Evolutionary conservation across 2,329 filamentous ascomycete species (phyloP).

Genomic region (Trichoderma endophyticum): DNA sequence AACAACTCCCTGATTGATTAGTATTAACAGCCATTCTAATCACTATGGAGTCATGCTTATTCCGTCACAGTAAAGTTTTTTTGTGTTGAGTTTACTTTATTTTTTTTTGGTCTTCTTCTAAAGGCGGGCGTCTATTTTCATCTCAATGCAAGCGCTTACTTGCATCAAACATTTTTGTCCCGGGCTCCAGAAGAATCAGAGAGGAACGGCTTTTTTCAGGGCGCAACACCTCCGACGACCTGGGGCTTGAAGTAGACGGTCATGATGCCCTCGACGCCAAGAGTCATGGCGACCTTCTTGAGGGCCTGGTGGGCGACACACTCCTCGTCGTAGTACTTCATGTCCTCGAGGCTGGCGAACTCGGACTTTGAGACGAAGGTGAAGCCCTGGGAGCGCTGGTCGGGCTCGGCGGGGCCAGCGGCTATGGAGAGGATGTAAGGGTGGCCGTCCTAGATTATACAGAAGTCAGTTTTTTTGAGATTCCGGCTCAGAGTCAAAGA

Average conservation of each 20-base stretch:
- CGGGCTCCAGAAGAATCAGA: background rate
- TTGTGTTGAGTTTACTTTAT: background rate
- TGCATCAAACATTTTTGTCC: background rate
- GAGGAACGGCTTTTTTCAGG: background rate
- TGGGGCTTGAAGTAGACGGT: constrained; percentile 42
- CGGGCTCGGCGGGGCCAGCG: constrained; percentile 53
- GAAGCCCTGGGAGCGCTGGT: constrained; percentile 62
- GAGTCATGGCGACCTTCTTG: constrained; percentile 35
- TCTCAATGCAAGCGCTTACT: background rate
- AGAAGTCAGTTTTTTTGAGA: background rate
- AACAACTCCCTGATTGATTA: background rate
- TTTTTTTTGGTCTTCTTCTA: background rate
- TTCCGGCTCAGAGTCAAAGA: background rate
- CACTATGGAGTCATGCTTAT: background rate
- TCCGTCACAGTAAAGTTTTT: background rate
- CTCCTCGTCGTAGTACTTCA: constrained; percentile 65
- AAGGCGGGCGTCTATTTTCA: background rate
- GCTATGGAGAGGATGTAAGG: constrained; percentile 62
- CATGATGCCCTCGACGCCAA: constrained; percentile 37
- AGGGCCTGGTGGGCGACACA: constrained; percentile 44
- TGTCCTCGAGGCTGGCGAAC: constrained; percentile 63
- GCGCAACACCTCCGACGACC: constrained; percentile 25
- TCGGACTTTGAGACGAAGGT: constrained; percentile 61
- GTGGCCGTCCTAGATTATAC: constrained; percentile 58
- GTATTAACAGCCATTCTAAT: background rate